Conservation (phyloP, 805 yeast genomes). For the Spathaspora boniae region DNA sequence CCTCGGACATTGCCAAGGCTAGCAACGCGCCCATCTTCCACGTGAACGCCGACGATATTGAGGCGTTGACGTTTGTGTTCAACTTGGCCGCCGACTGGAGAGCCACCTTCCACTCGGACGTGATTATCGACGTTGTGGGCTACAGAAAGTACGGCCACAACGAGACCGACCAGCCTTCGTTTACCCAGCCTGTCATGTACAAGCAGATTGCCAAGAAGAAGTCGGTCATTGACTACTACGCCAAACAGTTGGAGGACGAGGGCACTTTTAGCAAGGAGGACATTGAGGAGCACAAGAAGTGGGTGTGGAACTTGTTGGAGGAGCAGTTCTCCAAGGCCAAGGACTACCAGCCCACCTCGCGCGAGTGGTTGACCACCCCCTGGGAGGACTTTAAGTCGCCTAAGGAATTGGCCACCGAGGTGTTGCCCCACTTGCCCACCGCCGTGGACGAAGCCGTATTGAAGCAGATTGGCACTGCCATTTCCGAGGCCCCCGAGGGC, state of each 20-base stretch:
- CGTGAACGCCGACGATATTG: conserved; percentile 97
- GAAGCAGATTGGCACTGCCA: conserved; percentile 72
- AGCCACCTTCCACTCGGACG: conserved; percentile 94
- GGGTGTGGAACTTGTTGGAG: conserved; percentile 96
- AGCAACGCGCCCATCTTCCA: conserved; percentile 99
- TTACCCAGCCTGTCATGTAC: conserved; percentile 99
- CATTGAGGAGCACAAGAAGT: conserved; percentile 90
- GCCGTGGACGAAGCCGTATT: conserved; percentile 70
- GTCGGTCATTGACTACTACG: conserved; percentile 83
- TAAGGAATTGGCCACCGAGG: conserved; percentile 91
- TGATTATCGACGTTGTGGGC: conserved; percentile 94
- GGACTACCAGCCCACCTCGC: conserved; percentile 83
- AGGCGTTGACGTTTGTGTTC: conserved; percentile 86
- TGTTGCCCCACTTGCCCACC: conserved; percentile 94
- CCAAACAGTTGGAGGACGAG: conserved; percentile 74
- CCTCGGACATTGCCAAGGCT: conserved; percentile 95
- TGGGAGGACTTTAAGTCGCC: conserved; percentile 99
- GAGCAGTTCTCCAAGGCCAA: conserved; percentile 84
- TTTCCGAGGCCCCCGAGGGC: conserved; percentile 81
- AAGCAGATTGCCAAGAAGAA: conserved; percentile 83
- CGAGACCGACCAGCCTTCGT: conserved; percentile 98
- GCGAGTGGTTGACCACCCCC: conserved; percentile 98
- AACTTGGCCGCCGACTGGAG: conserved; percentile 99
- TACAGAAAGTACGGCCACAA: conserved; percentile 99
- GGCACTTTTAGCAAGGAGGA: conserved; percentile 88